Percentiles rank a stretch among this genome's conserved stretches.
These are phyloP conservation scores for Tympanopsis confertula DNA, from an alignment of 2,329 filamentous ascomycete species.

Conservation along the genomic window DNA sequence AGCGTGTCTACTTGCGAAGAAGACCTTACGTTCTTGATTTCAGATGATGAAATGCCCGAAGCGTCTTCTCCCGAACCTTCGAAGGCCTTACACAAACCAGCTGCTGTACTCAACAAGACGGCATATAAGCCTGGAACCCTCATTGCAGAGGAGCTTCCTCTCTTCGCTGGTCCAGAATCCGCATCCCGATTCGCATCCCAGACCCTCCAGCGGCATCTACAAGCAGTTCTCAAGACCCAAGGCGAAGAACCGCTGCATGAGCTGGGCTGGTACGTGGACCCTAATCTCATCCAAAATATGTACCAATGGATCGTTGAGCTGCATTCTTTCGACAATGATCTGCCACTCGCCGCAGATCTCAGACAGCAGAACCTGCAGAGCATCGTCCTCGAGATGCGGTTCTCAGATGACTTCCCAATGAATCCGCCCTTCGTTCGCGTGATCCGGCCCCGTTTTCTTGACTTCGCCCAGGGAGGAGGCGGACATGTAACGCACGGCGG, in stretches of 20 bases:
- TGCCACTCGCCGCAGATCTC: conserved; percentile 70
- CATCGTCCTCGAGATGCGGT: conserved; percentile 72
- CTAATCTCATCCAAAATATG: conserved; percentile 53
- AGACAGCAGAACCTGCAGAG: conserved; percentile 46
- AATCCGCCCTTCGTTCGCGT: conserved; percentile 77
- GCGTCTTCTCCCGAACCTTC: too few species aligned
- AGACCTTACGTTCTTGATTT: too few species aligned
- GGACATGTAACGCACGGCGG: conserved; percentile 79
- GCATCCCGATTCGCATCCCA: conserved; percentile 50
- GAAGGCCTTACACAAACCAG: too few species aligned
- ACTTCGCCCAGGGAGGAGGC: conserved; percentile 63
- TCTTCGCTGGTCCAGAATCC: conserved; percentile 54
- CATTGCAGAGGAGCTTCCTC: conserved; percentile 46
- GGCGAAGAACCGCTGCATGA: conserved; percentile 44
- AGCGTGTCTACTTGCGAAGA: too few species aligned
- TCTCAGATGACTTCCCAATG: conserved; percentile 64
- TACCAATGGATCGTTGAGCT: conserved; percentile 90
- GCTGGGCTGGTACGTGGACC: conserved; percentile 76
- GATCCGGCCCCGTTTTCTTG: conserved; percentile 66
- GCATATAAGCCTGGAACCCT: conserved; percentile 58
- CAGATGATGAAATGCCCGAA: too few species aligned
- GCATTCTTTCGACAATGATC: conserved; percentile 61
- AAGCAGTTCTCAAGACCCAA: conserved; percentile 53
- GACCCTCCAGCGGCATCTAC: conserved; percentile 53
- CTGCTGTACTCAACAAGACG: too few species aligned